These are phyloP conservation scores for Cryptococcus hybrid DNA, from an alignment of 1,284 basidiomycete species.

Conservation along the genomic window DNA sequence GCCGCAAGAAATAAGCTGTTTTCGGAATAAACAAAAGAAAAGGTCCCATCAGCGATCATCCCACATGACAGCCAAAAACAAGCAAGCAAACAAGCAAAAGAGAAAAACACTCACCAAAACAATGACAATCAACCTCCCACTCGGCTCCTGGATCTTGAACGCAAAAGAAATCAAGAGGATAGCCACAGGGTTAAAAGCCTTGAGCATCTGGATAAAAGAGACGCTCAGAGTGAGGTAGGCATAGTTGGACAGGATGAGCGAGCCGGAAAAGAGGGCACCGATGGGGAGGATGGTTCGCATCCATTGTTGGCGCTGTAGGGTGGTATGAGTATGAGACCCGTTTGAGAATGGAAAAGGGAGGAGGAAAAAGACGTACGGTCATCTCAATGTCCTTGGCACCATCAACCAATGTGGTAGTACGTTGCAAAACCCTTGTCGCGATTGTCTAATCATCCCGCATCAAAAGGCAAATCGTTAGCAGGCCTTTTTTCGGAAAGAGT, in stretches of 20 bases:
- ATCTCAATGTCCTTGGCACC: conserved; percentile 84
- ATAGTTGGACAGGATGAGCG: conserved; percentile 88
- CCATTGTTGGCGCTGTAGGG: conserved; percentile 64
- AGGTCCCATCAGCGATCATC: background rate
- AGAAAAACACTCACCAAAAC: conserved; percentile 55
- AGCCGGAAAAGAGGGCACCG: conserved; percentile 85
- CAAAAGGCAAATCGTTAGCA: no score
- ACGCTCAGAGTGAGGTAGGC: conserved; percentile 91
- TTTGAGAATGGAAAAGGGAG: background rate
- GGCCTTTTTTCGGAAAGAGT: no score
- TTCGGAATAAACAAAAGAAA: background rate
- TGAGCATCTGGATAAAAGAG: conserved; percentile 97
- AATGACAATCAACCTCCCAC: conserved; percentile 72
- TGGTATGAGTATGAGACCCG: no score
- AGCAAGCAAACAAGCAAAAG: background rate
- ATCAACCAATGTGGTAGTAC: conserved; percentile 86
- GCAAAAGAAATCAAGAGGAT: conserved; percentile 68
- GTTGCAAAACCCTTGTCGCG: conserved; percentile 82
- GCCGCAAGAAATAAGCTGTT: conserved; percentile 77
- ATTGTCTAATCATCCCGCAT: conserved; percentile 59
- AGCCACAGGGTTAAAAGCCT: conserved; percentile 41
- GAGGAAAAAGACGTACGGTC: conserved; percentile 52
- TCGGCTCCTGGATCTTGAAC: conserved; percentile 85
- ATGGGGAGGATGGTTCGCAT: conserved; percentile 88
- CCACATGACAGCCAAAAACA: background rate